phyloP scores from a whole-genome alignment of 2,329 filamentous ascomycete genomes.

The Cercospora citrullina region DNA sequence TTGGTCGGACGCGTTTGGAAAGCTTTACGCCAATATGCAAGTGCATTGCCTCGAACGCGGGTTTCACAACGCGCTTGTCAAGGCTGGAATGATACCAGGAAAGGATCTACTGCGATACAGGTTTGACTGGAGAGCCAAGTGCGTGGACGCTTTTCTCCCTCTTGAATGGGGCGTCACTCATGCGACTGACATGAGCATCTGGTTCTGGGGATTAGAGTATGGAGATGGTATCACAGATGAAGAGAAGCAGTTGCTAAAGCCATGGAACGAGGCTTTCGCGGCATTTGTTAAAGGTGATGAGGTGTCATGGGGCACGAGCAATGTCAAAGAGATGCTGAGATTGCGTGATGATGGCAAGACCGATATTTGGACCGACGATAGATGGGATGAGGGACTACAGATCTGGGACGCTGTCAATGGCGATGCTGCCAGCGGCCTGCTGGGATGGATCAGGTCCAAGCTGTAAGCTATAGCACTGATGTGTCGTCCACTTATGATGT shows the following conservation, averaged over 20 bases:
- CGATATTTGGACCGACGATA: constrained; percentile 48
- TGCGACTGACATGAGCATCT: constrained; percentile 54
- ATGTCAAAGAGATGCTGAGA: constrained; percentile 45
- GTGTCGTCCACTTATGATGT: not conserved
- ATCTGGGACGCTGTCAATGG: constrained; percentile 49
- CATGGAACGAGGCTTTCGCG: constrained; percentile 43
- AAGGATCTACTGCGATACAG: constrained; percentile 54
- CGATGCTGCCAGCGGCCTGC: constrained; percentile 22
- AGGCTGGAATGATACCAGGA: constrained; percentile 44
- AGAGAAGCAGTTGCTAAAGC: constrained; percentile 48
- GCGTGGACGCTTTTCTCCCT: constrained; percentile 47
- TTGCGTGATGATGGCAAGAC: constrained; percentile 50
- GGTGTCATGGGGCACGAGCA: constrained; percentile 43
- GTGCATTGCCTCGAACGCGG: constrained; percentile 56
- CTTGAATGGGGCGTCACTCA: constrained; percentile 57
- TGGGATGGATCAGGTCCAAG: constrained; percentile 32
- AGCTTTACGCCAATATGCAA: constrained; percentile 58
- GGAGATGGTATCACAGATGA: constrained; percentile 40
- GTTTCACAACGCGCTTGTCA: constrained; percentile 48
- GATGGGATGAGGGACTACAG: constrained; percentile 50
- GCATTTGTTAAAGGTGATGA: constrained; percentile 45
- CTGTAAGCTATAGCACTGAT: constrained; percentile 18
- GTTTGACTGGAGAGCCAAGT: constrained; percentile 55
- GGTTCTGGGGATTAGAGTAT: constrained; percentile 56
- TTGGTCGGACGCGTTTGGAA: constrained; percentile 57